Percentiles rank a stretch among this genome's conserved stretches.
These are phyloP conservation scores for Backusella tarrabulga DNA, from an alignment of 192 early-diverging fungal species.

Conservation along the genomic window DNA sequence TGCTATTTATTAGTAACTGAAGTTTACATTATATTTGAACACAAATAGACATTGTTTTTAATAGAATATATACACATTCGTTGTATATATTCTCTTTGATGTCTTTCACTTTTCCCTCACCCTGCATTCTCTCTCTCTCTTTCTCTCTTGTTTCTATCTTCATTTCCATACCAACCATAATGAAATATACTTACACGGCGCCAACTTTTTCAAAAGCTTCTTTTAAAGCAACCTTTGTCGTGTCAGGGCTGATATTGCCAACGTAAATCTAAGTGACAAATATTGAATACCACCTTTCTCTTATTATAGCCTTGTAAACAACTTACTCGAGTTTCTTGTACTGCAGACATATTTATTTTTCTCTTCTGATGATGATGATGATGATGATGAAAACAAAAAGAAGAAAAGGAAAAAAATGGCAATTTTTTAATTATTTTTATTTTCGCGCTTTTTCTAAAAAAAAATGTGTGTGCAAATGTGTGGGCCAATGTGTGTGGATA, in stretches of 20 bases:
- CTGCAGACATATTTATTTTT: background rate
- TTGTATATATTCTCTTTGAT: background rate
- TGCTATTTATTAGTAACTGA: background rate
- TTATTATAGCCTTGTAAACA: background rate
- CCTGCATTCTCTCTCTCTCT: background rate
- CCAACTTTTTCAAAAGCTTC: background rate
- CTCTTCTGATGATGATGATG: background rate
- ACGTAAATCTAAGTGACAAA: background rate
- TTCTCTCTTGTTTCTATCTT: background rate
- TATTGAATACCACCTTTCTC: background rate
- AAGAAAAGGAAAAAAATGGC: background rate
- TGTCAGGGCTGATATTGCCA: background rate
- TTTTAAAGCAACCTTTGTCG: background rate
- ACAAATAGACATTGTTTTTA: background rate
- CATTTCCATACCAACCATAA: background rate
- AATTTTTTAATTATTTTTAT: background rate
- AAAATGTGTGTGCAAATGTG: background rate
- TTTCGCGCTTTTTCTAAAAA: background rate
- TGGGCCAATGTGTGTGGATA: background rate
- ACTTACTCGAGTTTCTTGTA: background rate
- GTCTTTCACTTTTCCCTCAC: background rate
- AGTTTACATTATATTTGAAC: background rate
- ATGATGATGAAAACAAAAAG: background rate
- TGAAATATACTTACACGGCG: background rate
- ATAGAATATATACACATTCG: background rate